Percentiles rank a stretch among this genome's conserved stretches.
Evolutionary conservation across 495 filamentous ascomycete genomes (phyloP).

Genomic region (Daldinia loculata): DNA sequence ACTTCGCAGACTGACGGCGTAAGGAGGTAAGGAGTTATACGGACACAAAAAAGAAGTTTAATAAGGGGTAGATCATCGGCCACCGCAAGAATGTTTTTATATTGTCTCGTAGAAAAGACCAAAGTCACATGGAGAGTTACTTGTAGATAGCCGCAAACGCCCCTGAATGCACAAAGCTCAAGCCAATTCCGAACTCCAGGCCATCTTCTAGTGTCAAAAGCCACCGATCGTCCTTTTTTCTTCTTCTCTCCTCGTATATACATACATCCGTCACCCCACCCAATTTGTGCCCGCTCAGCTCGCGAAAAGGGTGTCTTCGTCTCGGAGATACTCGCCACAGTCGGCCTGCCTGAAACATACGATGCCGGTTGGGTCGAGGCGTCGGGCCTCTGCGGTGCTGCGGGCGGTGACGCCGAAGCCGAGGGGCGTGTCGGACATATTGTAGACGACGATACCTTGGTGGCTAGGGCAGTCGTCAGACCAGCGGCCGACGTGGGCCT

Average conservation of each 20-base stretch:
- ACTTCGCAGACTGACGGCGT: conserved; percentile 18
- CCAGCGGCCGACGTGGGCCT: conserved; percentile 90
- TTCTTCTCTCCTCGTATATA: conserved; percentile 9
- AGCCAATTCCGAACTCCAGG: conserved; percentile 36
- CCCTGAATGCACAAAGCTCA: conserved; percentile 31
- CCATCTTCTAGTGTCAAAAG: conserved; percentile 10
- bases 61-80: conserved; percentile 2
- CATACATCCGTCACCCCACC: neutral
- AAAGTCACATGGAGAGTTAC: conserved; percentile 15
- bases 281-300: conserved; percentile 32
- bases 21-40: conserved; percentile 12
- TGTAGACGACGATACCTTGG: conserved; percentile 77
- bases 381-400: conserved; percentile 79
- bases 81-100: conserved; percentile 2
- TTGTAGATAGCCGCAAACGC: conserved; percentile 33
- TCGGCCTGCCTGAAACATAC: conserved; percentile 87
- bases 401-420: conserved; percentile 81
- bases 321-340: conserved; percentile 90
- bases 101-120: conserved; percentile 11
- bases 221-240: conserved; percentile 10
- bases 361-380: conserved; percentile 88
- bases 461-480: conserved; percentile 87
- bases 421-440: conserved; percentile 78
- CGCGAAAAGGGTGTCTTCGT: conserved; percentile 69
- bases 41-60: neutral